Evolutionary conservation across 139 green algal species (phyloP), one percentile per base, ranked within the genome.

Genomic region (Tetradesmus lagerheimii): DNA sequence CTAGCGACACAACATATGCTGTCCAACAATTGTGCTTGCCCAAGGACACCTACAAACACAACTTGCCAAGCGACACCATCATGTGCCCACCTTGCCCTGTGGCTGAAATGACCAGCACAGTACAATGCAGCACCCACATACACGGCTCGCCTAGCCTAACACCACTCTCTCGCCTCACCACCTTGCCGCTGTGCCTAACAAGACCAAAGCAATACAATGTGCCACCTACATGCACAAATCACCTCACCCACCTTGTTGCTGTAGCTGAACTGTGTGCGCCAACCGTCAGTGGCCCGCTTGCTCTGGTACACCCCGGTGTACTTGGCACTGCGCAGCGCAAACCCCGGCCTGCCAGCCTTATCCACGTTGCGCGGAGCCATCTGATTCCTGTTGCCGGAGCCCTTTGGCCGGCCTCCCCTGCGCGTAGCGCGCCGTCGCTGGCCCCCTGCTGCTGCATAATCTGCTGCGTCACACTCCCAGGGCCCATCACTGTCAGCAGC

Each of bases 191-290:
- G n/a, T n/a, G n/a, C n/a, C n/a, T n/a, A n/a, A n/a, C n/a, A n/a
- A n/a, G n/a, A n/a, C n/a, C n/a, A n/a, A n/a, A n/a, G n/a, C n/a
- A n/a, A n/a, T n/a, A n/a, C n/a, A n/a, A n/a, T n/a, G n/a, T n/a
- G n/a, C n/a, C n/a, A n/a, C n/a, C n/a, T n/a, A n/a, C n/a, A n/a
- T n/a, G n/a, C n/a, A n/a, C n/a, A n/a, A n/a, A n/a, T n/a, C n/a
- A n/a, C 67, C 41, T 1, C 6, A 38, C 83, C 29, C 83, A 89
- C 84, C 84, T 89, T 89, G 43, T 82, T 82, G 39, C 66, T 67
- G 31, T 82, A 89, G 84, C 84, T 66, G 84, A 89, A 89, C 84
- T 89, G 84, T 9, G 84, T 45, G 45, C 84, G 74, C 84, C 84
- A 89, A 66, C 84, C 66, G 12, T 83, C 84, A 41, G 67, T 25